Evolutionary conservation across 345 rosid genomes (phyloP), one percentile per base, ranked within the genome.

Genomic region (Mangifera indica): DNA sequence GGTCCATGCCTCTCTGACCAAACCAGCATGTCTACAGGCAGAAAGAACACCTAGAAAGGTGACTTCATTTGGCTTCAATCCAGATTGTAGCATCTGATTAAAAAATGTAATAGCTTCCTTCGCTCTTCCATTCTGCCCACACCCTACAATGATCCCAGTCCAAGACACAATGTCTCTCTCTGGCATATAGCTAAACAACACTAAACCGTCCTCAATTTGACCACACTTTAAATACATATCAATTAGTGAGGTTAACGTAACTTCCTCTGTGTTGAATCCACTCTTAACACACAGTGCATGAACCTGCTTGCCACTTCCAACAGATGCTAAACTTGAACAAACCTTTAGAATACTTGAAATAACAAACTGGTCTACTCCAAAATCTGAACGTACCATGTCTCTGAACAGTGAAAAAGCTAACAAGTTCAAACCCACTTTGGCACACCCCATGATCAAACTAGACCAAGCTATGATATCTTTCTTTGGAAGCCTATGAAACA

Each of bases 181-280:
- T 48, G 54, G 56, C 69, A 79, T 24, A 55, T 72, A 48, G 34
- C 75, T 58, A 73, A 89, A 91, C 40, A 89, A 72, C 71, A 68
- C 76, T 77, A 91, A 66, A 70, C 84, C 82, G 24, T 71, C 73
- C 24, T 83, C 89, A 59, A 89, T 85, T 73, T 87, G 87, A 37
- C 93, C 97, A 77, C 92, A 82, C 86, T 91, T 91, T 22, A 84
- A 79, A 60, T 89, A 89, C 91, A 87, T 80, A 76, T 87, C 84
- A 20, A 85, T 60, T 0, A 91, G 83, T 46, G 84, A 85, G 5
- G 92, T 85, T 52, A 72, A 55, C 15, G 81, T 78, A 17, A 87
- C 80, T 15, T 77, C 78, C 59, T 89, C 93, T 21, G 79, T 67
- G 70, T 81, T 91, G 64, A 78, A 85, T 25, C 92, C 92, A 51